Evolutionary conservation across 305 asterid species (phyloP).

Genomic region (Caryopteris hybrid): DNA sequence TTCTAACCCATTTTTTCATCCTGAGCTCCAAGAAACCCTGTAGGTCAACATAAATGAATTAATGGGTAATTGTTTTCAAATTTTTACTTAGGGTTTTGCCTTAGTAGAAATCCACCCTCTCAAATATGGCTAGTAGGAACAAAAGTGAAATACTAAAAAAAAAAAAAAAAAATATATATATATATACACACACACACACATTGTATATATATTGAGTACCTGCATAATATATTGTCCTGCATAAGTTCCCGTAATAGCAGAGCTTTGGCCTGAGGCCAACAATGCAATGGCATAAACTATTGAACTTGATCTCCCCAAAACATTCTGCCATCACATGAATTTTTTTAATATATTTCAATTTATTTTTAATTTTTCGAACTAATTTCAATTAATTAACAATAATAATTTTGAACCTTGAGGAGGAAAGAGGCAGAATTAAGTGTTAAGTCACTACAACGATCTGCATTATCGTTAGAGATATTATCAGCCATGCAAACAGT

Average conservation of each 20-base stretch:
- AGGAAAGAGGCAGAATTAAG: constrained; percentile 92
- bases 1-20: constrained; percentile 74
- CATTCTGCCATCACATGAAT: constrained; percentile 46
- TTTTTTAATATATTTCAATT: neutral
- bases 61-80: too few relatives aligned
- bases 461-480: constrained; percentile 24
- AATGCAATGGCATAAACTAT: constrained; percentile 75
- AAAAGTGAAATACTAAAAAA: too few relatives aligned
- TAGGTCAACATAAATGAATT: neutral
- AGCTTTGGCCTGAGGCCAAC: constrained; percentile 93
- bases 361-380: neutral
- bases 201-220: constrained; percentile 27
- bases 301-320: constrained; percentile 81
- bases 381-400: neutral
- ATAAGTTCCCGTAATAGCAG: constrained; percentile 90
- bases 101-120: too few relatives aligned
- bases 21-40: constrained; percentile 88
- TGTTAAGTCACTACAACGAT: constrained; percentile 60
- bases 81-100: too few relatives aligned
- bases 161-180: too few relatives aligned
- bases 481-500: constrained; percentile 53
- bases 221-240: constrained; percentile 94
- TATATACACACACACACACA: too few relatives aligned
- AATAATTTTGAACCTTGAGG: constrained; percentile 48
- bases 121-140: too few relatives aligned